Base-by-base conservation (phyloP, 2,329 filamentous ascomycete species). In the Cryphonectria radicalis region DNA sequence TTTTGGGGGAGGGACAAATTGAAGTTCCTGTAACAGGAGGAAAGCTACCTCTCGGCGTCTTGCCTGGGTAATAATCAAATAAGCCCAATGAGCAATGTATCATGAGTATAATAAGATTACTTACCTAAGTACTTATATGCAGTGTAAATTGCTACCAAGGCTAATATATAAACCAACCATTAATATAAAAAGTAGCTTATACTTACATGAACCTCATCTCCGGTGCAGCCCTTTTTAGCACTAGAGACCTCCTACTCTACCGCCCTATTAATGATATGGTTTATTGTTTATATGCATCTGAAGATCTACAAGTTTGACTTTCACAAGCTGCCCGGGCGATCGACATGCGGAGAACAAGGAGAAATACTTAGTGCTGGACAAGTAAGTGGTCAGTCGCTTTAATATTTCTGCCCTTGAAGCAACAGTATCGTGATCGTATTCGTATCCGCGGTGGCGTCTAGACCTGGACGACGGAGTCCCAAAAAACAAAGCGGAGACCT, bases 361-460 rank as follows among this genome's bases (percentile, higher is more conserved):
- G 7, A 50, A 7, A n/a, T 11, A n/a, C n/a, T 50, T 50, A 50
- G 7, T 50, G 46, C 22, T 50, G 7, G 32, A 32, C 32, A 32
- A 32, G 46, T 40, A 11, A 40, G 8, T n/a, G n/a, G 46, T 50
- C 17, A 50, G 19, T 50, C 5, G 43, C 43, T 7, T 50, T 8
- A 7, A 22, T 32, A 32, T 32, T 4, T 50, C 43, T 50, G 37
- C 11, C 37, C 11, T 50, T 28, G 4, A 28, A 57, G 11, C 5
- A 55, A 13, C 28, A 59, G 55, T 2, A 59, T 35, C 55, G 55
- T 59, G 55, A 63, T 63, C 60, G 60, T 63, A 63, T 63, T 63
- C 60, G 60, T 63, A 63, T 63, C 35, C 37, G 60, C 22, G n/a
- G 22, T n/a, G 14, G 60, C 28, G 37, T 2, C 25, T n/a, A 57